phyloP scores from a whole-genome alignment of 179 eudicot species.

The Spergularia azorica region DNA sequence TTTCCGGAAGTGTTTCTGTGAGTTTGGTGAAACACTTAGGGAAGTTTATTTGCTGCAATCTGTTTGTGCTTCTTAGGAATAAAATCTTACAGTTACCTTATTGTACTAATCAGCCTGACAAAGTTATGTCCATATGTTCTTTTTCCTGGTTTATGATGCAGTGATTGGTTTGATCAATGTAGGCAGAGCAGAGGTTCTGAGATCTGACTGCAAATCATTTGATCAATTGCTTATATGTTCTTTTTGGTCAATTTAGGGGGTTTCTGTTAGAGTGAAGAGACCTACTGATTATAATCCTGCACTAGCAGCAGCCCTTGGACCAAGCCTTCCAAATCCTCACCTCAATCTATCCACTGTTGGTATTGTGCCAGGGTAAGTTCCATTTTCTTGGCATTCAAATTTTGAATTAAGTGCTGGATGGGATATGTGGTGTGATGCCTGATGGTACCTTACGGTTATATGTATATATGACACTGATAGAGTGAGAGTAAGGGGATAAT shows the following conservation, averaged over 20 bases:
- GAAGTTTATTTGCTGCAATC: neutral
- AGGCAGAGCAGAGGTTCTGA: constrained; percentile 13
- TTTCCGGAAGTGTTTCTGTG: too few relatives aligned
- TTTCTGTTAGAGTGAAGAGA: constrained; percentile 75
- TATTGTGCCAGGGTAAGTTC: constrained; percentile 73
- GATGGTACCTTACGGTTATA: neutral
- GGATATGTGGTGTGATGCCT: neutral
- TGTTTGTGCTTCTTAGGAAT: neutral
- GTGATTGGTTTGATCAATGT: constrained; percentile 26
- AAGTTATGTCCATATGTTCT: neutral
- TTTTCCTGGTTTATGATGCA: constrained; percentile 13
- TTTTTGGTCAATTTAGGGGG: constrained; percentile 55
- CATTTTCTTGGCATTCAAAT: neutral
- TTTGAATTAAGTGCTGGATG: neutral
- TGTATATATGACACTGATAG: neutral
- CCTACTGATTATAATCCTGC: constrained; percentile 93
- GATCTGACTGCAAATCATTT: constrained; percentile 20
- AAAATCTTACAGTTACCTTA: neutral
- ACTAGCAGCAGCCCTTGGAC: constrained; percentile 84
- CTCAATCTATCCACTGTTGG: constrained; percentile 83
- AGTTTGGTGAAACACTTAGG: too few relatives aligned
- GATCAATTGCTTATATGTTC: constrained; percentile 23
- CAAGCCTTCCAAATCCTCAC: constrained; percentile 78
- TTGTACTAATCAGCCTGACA: constrained; percentile 3
- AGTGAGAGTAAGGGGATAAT: neutral